phyloP scores from a whole-genome alignment of 75 land plant species.

The Isoetes taiwanensis region DNA sequence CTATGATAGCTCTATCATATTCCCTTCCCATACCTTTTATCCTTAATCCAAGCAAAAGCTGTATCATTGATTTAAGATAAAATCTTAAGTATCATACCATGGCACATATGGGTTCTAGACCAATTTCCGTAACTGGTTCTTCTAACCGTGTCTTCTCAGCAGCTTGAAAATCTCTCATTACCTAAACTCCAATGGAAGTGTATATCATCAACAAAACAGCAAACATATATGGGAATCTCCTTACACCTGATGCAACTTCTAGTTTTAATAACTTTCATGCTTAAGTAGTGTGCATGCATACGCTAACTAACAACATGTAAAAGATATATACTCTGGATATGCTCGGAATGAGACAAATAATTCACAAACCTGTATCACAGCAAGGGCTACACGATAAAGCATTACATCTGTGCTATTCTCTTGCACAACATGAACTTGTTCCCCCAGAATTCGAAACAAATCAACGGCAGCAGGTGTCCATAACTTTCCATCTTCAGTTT shows the following conservation, averaged over 20 bases:
- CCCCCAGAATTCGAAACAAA: conserved; percentile 82
- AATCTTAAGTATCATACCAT: conserved; percentile 35
- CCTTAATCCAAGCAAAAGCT: too few species aligned
- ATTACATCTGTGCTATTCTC: conserved; percentile 98
- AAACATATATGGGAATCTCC: not conserved
- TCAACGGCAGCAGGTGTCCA: conserved; percentile 98
- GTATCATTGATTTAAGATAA: too few species aligned
- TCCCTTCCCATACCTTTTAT: too few species aligned
- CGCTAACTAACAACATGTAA: too few species aligned
- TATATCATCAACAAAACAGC: not conserved
- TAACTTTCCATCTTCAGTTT: conserved; percentile 79
- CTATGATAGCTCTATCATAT: too few species aligned
- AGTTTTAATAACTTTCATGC: too few species aligned
- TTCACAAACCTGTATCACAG: conserved; percentile 77
- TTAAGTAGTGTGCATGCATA: too few species aligned
- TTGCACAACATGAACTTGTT: conserved; percentile 94
- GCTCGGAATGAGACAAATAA: too few species aligned
- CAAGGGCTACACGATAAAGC: conserved; percentile 88
- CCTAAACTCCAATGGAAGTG: conserved; percentile 27
- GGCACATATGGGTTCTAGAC: conserved; percentile 82
- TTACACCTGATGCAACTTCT: not conserved
- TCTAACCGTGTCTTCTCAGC: conserved; percentile 76
- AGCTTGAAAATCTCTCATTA: conserved; percentile 93
- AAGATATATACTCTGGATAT: too few species aligned
- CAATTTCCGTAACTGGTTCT: conserved; percentile 84